A percentile compares a stretch with the other conserved stretches of the same genome.
Evolutionary conservation across 2,329 filamentous ascomycete species (phyloP).

Genomic region (Metarhizium album): DNA sequence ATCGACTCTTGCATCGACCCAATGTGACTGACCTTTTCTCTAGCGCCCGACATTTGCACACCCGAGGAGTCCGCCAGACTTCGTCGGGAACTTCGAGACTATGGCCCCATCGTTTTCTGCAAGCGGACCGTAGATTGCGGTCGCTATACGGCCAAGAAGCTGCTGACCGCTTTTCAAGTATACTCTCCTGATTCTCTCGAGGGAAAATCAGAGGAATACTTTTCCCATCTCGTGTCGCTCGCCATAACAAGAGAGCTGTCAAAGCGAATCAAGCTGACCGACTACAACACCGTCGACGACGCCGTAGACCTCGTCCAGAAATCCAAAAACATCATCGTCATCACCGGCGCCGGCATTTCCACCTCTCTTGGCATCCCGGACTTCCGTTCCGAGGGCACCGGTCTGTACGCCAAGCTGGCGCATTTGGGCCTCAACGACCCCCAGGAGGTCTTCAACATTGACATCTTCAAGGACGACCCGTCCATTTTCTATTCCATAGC

Average conservation of each 20-base stretch:
- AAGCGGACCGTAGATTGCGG: constrained; percentile 58
- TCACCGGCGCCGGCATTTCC: constrained; percentile 93
- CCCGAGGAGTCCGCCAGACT: constrained; percentile 58
- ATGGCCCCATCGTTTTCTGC: constrained; percentile 72
- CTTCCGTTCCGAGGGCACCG: constrained; percentile 87
- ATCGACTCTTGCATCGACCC: constrained; percentile 5
- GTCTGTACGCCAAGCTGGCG: constrained; percentile 77
- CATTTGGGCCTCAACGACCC: constrained; percentile 72
- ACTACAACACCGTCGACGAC: constrained; percentile 81
- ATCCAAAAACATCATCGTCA: constrained; percentile 76
- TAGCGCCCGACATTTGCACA: constrained; percentile 43
- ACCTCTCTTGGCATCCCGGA: constrained; percentile 95
- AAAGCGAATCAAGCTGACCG: constrained; percentile 66
- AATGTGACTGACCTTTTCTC: constrained; percentile 14
- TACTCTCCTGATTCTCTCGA: constrained; percentile 64
- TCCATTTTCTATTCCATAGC: constrained; percentile 85
- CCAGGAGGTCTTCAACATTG: constrained; percentile 91
- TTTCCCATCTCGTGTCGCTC: constrained; percentile 63
- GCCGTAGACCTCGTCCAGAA: constrained; percentile 66
- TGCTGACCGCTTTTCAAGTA: constrained; percentile 79
- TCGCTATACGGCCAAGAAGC: constrained; percentile 65
- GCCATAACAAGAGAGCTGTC: constrained; percentile 71
- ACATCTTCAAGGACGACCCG: constrained; percentile 76
- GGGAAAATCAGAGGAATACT: constrained; percentile 54
- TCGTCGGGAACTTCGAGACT: constrained; percentile 58